Evolutionary conservation across 2,329 filamentous ascomycete species (phyloP), one percentile per base, ranked within the genome.

Genomic region (Trichoderma sp.): DNA sequence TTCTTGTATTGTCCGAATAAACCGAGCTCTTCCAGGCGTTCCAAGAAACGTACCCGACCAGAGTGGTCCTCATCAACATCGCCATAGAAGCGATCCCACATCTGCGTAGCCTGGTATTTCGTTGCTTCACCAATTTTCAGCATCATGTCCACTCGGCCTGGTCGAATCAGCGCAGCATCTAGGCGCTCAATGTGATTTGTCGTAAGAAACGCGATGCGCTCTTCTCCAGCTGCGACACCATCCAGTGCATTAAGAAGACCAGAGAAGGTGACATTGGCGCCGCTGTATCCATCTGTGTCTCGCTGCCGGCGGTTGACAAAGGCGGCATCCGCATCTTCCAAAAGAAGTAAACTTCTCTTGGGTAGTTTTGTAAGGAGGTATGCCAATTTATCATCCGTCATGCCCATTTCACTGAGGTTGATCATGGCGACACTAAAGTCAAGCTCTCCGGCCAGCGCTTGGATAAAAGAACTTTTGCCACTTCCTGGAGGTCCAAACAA

Each of bases 61-160:
- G 80, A 78, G 17, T 89, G 88, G 65, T 88, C 85, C 1, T 74
- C 72, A 75, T 97, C 94, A 27, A 92, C 82, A 37, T 96, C 92
- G 4, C 91, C 91, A 75, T 98, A 99, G 81, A 98, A 99, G 22
- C 95, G 89, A 78, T 96, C 91, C 93, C 94, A 99, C 81, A 99
- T 91, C 78, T 90, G 85, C 15, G 83, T 87, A 19, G 96, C 94
- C 79, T 98, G 95, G 77, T 92, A 91, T 68, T 88, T 85, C 3
- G 92, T 94, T 35, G 94, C 93, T 78, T 97, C 92, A 42, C 94
- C 94, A 58, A 99, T 90, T 65, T 92, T 88, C 4, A 97, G 87
- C 72, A 92, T 95, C 90, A 98, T 91, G 78, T 99, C 95, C 1
- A 99, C 93, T 58, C 95, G 87, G 0, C 95, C 95, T 0, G 95